These are phyloP conservation scores for Mycena sp. DNA, from an alignment of 1,284 basidiomycete species.

Conservation along the genomic window DNA sequence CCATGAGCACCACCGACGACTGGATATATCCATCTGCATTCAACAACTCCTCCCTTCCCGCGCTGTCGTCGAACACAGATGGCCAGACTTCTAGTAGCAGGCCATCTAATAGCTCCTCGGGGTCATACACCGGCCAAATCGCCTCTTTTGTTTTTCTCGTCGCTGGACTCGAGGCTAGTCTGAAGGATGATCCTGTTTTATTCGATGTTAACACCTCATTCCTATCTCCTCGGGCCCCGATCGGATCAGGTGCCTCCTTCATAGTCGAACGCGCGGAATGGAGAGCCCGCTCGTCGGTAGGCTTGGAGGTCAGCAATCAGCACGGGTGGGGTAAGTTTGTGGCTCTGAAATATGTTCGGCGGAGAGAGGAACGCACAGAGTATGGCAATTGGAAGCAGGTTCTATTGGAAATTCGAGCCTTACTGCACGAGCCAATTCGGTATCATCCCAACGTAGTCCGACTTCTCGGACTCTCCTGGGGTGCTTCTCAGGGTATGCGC, in stretches of 20 bases:
- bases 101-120: neutral
- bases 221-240: neutral
- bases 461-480: neutral
- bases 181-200: neutral
- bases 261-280: neutral
- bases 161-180: neutral
- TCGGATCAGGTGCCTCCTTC: neutral
- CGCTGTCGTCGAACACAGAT: neutral
- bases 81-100: neutral
- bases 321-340: neutral
- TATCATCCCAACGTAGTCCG: constrained; percentile 11
- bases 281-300: neutral
- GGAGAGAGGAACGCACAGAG: neutral
- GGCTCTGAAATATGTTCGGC: neutral
- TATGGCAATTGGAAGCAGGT: constrained; percentile 1
- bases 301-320: too few species aligned
- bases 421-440: constrained; percentile 4
- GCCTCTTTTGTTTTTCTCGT: neutral
- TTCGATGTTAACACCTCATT: neutral
- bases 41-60: too few species aligned
- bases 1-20: too few species aligned
- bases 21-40: too few species aligned
- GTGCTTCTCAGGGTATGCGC: neutral
- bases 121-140: neutral
- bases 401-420: neutral